Conservation (phyloP, 2,329 filamentous ascomycete genomes). For the Fusarium euwallaceae region DNA sequence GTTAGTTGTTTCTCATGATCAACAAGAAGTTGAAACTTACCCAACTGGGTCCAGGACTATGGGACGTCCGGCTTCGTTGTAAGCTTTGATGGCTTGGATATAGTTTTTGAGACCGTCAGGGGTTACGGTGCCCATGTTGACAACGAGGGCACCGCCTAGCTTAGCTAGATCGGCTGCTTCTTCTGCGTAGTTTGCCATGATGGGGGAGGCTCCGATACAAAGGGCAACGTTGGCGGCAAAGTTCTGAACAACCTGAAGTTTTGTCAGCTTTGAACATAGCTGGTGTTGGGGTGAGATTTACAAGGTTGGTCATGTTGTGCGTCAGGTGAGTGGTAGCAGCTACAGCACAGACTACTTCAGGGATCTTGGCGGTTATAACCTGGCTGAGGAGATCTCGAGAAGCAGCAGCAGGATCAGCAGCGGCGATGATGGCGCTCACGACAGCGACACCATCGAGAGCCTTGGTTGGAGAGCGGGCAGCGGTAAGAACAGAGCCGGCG, state of each 20-base stretch:
- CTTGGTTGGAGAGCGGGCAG: constrained; percentile 69
- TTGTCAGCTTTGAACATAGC: too few relatives aligned
- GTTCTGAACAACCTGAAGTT: constrained; percentile 85
- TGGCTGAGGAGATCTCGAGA: constrained; percentile 67
- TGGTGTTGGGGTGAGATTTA: too few relatives aligned
- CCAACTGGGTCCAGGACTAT: constrained; percentile 92
- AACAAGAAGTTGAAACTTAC: constrained; percentile 53
- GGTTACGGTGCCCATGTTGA: constrained; percentile 96
- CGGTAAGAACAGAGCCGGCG: constrained; percentile 78
- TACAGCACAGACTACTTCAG: constrained; percentile 70
- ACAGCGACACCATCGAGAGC: constrained; percentile 85
- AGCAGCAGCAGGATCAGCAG: constrained; percentile 74
- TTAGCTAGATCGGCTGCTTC: constrained; percentile 86
- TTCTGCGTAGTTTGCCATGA: constrained; percentile 90
- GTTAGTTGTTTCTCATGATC: neutral
- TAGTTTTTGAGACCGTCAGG: constrained; percentile 80
- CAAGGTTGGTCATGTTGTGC: constrained; percentile 98
- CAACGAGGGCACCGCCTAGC: constrained; percentile 82
- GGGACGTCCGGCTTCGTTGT: constrained; percentile 82
- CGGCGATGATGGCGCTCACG: constrained; percentile 88
- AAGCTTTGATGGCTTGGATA: constrained; percentile 79
- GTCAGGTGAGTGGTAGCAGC: constrained; percentile 77
- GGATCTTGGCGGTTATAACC: constrained; percentile 63
- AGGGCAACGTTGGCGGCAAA: constrained; percentile 93
- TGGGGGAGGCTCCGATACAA: constrained; percentile 86